These are phyloP conservation scores for Gossypium lobatum DNA, from an alignment of 441 rosid species.

Conservation along the genomic window DNA sequence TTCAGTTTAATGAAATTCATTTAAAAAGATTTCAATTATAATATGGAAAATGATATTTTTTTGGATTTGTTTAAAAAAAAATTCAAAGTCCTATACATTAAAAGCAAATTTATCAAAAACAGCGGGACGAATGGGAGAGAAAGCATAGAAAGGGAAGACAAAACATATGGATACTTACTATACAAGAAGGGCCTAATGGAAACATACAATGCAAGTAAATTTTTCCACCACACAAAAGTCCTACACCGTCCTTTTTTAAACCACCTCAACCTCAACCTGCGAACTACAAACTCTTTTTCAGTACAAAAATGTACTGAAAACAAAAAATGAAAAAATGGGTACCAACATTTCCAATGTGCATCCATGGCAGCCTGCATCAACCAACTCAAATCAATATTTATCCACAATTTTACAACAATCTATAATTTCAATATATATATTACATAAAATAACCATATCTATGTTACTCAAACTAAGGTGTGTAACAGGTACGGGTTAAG, in stretches of 20 bases:
- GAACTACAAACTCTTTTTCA: conserved; percentile 28
- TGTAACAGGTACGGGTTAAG: too few relatives aligned
- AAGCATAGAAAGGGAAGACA: neutral
- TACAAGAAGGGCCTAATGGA: neutral
- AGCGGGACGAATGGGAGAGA: neutral
- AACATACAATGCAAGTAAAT: neutral
- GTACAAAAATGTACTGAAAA: conserved; percentile 40
- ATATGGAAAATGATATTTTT: too few relatives aligned
- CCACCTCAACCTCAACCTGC: conserved; percentile 18
- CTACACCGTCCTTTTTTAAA: neutral
- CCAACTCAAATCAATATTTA: too few relatives aligned
- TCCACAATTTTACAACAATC: neutral
- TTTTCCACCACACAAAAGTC: neutral
- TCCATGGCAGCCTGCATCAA: conserved; percentile 43
- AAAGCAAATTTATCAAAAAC: too few relatives aligned
- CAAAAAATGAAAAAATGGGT: conserved; percentile 61
- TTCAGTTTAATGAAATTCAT: too few relatives aligned
- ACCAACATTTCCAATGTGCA: conserved; percentile 30
- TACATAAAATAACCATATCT: neutral
- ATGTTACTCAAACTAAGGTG: neutral
- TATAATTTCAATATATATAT: too few relatives aligned
- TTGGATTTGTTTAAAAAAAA: too few relatives aligned
- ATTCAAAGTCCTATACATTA: too few relatives aligned
- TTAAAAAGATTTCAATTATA: too few relatives aligned
- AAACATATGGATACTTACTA: neutral